phyloP scores from a whole-genome alignment of 2,329 filamentous ascomycete species.

The Botryotinia globosa region DNA sequence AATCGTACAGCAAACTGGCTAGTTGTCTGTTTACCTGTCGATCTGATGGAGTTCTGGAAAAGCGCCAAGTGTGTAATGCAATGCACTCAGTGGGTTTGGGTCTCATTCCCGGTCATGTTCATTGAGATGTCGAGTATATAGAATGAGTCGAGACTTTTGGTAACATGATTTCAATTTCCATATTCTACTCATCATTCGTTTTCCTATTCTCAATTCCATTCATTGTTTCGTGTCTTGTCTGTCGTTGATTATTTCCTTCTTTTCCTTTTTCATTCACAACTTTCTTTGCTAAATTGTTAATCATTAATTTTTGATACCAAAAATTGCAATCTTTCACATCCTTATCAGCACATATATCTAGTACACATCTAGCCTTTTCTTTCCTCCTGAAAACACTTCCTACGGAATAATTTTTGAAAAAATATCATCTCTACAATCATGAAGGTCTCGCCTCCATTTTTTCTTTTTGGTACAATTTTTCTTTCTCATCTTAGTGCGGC shows the following conservation, averaged over 20 bases:
- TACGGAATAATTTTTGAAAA: background rate
- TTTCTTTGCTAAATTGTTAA: conserved; percentile 1
- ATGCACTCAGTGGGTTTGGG: background rate
- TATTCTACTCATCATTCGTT: conserved; percentile 2
- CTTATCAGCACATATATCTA: background rate
- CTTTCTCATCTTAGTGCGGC: conserved; percentile 2
- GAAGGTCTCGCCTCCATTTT: background rate
- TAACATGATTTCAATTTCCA: background rate
- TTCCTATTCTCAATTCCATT: background rate
- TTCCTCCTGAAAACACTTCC: background rate
- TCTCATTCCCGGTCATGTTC: background rate
- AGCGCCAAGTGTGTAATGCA: conserved; percentile 1
- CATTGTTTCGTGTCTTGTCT: background rate
- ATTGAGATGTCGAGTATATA: conserved; percentile 1
- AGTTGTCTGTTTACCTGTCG: background rate
- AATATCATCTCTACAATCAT: background rate
- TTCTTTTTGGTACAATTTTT: background rate
- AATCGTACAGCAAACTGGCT: background rate
- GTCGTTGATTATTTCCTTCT: conserved; percentile 4
- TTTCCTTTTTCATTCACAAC: background rate
- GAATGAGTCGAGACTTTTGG: background rate
- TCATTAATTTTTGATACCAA: background rate
- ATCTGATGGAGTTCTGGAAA: background rate
- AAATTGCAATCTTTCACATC: background rate
- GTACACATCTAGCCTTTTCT: background rate